Base-by-base conservation (phyloP, 2,329 filamentous ascomycete genomes). In the Alternaria viburni region DNA sequence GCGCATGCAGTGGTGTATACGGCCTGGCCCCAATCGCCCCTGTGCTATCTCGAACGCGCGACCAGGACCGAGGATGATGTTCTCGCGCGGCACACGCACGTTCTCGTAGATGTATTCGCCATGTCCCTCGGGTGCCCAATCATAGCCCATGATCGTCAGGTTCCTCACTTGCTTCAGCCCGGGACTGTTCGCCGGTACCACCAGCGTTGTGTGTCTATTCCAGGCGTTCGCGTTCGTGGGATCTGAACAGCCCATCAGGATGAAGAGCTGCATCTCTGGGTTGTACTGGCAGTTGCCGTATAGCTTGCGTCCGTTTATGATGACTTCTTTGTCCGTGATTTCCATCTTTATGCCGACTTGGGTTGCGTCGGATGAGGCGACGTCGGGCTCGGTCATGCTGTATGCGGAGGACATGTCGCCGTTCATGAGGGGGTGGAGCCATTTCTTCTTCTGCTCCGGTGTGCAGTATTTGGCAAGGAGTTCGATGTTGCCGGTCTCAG, bases 401-500 rank as follows among this genome's bases (percentile, higher is more conserved):
- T 85, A 86, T 32, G 84, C 84, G 46, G 82, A 84, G 25, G 81
- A 80, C 65, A 83, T 83, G 65, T 82, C 77, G 57, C 84, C 83
- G 47, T 83, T 83, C 64, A 86, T 77, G 30, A 86, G 74, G 9
- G 84, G 84, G 66, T 81, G 76, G 13, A 86, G 78, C 83, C 83
- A 86, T 64, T 81, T 79, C 70, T 82, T 77, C 78, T 86, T 85
- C 65, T 86, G 84, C 57, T 80, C 81, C 2, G 81, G 75, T 13
- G 79, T 85, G 71, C 84, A 84, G 77, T 84, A 86, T 73, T 85
- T 85, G 41, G 83, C 83, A 28, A 86, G 79, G 10, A 86, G 81
- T 68, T 86, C 84, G 73, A 86, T 86, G 71, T 85, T 86, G 28
- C 84, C 84, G 7, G 83, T 84, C 44, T 85, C 83, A 17, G 83